Percentiles rank a stretch among this genome's conserved stretches.
These are phyloP conservation scores for Parathielavia hyrcaniae DNA, from an alignment of 495 filamentous ascomycete genomes.

Conservation along the genomic window DNA sequence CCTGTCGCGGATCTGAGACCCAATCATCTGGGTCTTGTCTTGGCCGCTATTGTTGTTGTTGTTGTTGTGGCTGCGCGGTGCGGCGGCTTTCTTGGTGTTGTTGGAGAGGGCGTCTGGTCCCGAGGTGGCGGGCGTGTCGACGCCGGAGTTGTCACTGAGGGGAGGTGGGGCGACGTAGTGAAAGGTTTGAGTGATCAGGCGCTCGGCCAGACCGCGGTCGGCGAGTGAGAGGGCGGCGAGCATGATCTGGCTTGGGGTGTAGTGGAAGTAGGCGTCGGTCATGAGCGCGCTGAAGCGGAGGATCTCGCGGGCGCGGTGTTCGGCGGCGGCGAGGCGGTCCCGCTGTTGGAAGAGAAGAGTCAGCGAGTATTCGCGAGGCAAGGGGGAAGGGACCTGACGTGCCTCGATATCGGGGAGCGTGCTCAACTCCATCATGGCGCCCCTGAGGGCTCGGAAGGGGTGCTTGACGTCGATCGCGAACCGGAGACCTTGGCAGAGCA, in stretches of 20 bases:
- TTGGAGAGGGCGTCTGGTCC: not conserved
- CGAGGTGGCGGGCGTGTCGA: conserved; percentile 19
- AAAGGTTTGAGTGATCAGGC: conserved; percentile 70
- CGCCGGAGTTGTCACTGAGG: conserved; percentile 15
- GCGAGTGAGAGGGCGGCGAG: conserved; percentile 68
- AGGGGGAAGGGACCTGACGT: conserved; percentile 15
- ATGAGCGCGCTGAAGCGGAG: conserved; percentile 74
- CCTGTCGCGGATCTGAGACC: conserved; percentile 36
- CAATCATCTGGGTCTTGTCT: conserved; percentile 30
- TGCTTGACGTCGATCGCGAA: conserved; percentile 92
- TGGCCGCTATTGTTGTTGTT: not conserved
- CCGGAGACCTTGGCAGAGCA: conserved; percentile 85
- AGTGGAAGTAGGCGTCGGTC: conserved; percentile 93
- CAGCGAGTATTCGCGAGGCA: conserved; percentile 15
- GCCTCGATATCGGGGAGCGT: conserved; percentile 43
- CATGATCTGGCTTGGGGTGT: conserved; percentile 91
- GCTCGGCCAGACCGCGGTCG: conserved; percentile 63
- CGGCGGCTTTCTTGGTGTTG: not conserved
- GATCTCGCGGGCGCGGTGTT: conserved; percentile 60
- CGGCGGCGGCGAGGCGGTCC: conserved; percentile 58
- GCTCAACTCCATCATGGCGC: conserved; percentile 72
- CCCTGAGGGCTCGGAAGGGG: conserved; percentile 81
- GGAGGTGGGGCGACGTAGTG: conserved; percentile 22
- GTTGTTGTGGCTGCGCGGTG: not conserved
- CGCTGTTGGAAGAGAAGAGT: conserved; percentile 28